Evolutionary conservation across 2,329 filamentous ascomycete species (phyloP), one percentile per base, ranked within the genome.

Genomic region (Chrysosporium queenslandicum): DNA sequence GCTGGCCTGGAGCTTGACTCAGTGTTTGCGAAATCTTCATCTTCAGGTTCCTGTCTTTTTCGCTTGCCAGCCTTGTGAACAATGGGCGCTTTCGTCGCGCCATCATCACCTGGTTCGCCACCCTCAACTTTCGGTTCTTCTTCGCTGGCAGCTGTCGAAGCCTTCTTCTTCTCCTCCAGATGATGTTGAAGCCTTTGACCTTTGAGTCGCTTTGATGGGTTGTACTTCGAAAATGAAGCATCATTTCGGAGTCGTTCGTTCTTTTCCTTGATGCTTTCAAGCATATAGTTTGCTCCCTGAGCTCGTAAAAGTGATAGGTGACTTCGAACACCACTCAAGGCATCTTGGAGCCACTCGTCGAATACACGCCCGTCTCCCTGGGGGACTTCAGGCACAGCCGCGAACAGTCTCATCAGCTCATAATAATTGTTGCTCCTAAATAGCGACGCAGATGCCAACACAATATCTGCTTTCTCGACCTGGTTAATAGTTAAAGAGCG

Each of bases 381-480:
- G 0, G 69, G 68, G 29, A 68, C 64, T 20, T 66, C 59, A 9
- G 75, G 71, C 55, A 74, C 65, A 2, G 73, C 78, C 4, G 75
- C 66, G 52, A 81, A 76, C 12, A 65, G 60, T 7, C 77, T 74
- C 27, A 83, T 58, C 18, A 68, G 66, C 1, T 70, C 59, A 27
- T 77, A 70, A 55, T 84, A 85, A 0, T 58, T 53, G 0, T 68
- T 60, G 4, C 68, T 67, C 1, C 69, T 67, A 23, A 82, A 68
- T 0, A 83, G 49, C 1, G 61, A 64, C 64, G 74, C 78, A n/a
- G 74, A 72, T 3, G 78, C 66, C 20, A 85, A 65, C 25, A 85
- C 68, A 39, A 84, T 77, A 43, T 75, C 72, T 1, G 78, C 76
- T 0, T 68, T 55, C 46, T 67, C 58, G 3, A 84, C 66, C 7